These are phyloP conservation scores for Candida nanaspora DNA, from an alignment of 805 yeast species.

Conservation along the genomic window DNA sequence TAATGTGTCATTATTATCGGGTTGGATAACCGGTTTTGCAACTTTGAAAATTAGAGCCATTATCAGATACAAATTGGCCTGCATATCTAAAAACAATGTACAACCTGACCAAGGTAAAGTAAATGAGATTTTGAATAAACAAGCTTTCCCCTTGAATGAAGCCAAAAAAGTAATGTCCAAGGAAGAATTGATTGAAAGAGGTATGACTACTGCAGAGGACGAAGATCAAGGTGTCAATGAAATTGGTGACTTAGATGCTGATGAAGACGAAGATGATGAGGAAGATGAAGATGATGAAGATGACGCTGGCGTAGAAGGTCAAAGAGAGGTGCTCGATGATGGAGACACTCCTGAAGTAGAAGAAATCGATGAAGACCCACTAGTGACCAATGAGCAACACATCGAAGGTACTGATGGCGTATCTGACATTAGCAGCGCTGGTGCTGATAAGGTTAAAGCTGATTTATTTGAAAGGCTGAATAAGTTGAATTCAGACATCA, in stretches of 20 bases:
- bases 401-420: not conserved
- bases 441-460: slow-evolving; percentile 5
- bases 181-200: slow-evolving; percentile 6
- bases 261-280: slow-evolving; percentile 16
- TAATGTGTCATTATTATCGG: slow-evolving; percentile 54
- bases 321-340: not conserved
- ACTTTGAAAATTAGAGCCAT: slow-evolving; percentile 61
- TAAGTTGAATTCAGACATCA: slow-evolving; percentile 18
- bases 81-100: slow-evolving; percentile 43
- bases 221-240: slow-evolving; percentile 24
- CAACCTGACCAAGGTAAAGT: slow-evolving; percentile 34
- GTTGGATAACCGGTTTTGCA: slow-evolving; percentile 69
- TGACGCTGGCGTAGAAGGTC: not conserved
- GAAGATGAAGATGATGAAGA: slow-evolving; percentile 8
- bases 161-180: slow-evolving; percentile 16
- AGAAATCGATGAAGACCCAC: not conserved
- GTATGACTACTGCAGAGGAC: slow-evolving; percentile 21
- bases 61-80: slow-evolving; percentile 63
- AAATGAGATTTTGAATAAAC: slow-evolving; percentile 35
- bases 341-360: not conserved
- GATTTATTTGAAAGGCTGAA: slow-evolving; percentile 24
- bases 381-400: too few relatives aligned
- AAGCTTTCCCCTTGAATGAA: slow-evolving; percentile 21
- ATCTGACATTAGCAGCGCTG: too few relatives aligned
- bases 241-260: slow-evolving; percentile 7